Percentiles rank a stretch among this genome's conserved stretches.
Conservation (phyloP, 805 yeast genomes). For the Cyberlindnera meyerae region DNA sequence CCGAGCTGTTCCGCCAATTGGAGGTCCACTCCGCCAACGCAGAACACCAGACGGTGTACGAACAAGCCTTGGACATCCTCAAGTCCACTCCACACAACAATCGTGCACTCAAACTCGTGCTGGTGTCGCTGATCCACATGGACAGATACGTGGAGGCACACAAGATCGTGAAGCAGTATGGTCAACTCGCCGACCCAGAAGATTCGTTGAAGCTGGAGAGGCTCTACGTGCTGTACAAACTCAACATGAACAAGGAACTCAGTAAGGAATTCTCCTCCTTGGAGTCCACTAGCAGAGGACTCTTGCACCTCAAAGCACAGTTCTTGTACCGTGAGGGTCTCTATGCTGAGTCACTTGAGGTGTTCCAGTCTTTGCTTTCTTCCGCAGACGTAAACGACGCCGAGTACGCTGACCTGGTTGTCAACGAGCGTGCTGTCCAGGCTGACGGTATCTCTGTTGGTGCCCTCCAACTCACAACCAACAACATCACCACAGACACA, state of each 20-base stretch:
- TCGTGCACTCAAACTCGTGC: constrained; percentile 39
- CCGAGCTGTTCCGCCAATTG: constrained; percentile 24
- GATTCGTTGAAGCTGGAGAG: constrained; percentile 44
- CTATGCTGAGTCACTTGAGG: constrained; percentile 41
- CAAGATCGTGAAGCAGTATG: constrained; percentile 34
- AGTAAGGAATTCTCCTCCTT: constrained; percentile 21
- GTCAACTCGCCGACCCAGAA: constrained; percentile 30
- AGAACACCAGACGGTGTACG: constrained; percentile 22
- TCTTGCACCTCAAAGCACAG: constrained; percentile 49
- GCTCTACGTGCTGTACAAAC: constrained; percentile 60
- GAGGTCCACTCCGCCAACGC: constrained; percentile 20
- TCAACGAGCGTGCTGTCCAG: constrained; percentile 66
- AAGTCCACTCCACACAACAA: constrained; percentile 25
- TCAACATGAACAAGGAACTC: constrained; percentile 33
- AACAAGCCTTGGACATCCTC: constrained; percentile 23
- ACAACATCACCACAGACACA: constrained; percentile 13
- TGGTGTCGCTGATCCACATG: constrained; percentile 59
- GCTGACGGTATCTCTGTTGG: constrained; percentile 37
- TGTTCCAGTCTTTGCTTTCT: constrained; percentile 45
- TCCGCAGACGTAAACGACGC: constrained; percentile 30
- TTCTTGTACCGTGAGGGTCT: constrained; percentile 47
- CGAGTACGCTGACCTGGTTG: constrained; percentile 49
- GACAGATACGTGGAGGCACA: constrained; percentile 56
- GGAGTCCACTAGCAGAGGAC: constrained; percentile 31
- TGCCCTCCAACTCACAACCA: constrained; percentile 13